Percentiles rank a stretch among this genome's conserved stretches.
These are phyloP conservation scores for Rhizomucor miehei DNA, from an alignment of 371 early-diverging fungal species.

Conservation along the genomic window DNA sequence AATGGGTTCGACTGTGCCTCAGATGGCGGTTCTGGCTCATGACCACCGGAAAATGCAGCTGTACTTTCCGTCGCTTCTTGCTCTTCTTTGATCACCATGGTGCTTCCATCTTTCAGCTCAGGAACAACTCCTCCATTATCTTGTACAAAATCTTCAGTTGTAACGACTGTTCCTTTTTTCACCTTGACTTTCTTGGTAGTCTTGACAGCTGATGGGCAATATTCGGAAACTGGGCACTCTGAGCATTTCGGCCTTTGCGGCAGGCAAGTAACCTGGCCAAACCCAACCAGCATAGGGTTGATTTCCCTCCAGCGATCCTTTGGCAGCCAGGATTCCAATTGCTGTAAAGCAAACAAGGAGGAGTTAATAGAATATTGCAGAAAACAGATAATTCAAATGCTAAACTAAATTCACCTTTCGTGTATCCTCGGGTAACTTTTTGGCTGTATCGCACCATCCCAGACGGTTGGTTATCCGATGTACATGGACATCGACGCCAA, in stretches of 20 bases:
- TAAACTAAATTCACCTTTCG: slow-evolving; percentile 50
- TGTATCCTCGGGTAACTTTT: slow-evolving; percentile 77
- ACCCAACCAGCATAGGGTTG: slow-evolving; percentile 94
- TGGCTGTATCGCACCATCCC: slow-evolving; percentile 80
- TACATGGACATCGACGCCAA: slow-evolving; percentile 99
- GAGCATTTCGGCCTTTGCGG: slow-evolving; percentile 80
- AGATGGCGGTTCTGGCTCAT: slow-evolving; percentile 1
- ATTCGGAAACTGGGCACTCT: slow-evolving; percentile 76
- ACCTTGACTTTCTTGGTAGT: slow-evolving; percentile 15
- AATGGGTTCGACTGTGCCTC: slow-evolving; percentile 6
- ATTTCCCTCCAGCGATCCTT: slow-evolving; percentile 84
- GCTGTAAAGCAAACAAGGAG: slow-evolving; percentile 23
- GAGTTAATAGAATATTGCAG: background rate
- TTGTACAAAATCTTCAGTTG: background rate
- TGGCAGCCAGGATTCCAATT: slow-evolving; percentile 86
- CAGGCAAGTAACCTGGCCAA: slow-evolving; percentile 90
- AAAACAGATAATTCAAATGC: background rate
- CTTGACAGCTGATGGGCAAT: slow-evolving; percentile 61
- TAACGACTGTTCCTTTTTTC: slow-evolving; percentile 6
- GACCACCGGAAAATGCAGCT: slow-evolving; percentile 1
- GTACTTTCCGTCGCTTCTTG: background rate
- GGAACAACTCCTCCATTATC: background rate
- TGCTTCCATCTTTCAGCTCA: background rate
- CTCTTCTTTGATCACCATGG: slow-evolving; percentile 5
- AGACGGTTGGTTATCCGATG: slow-evolving; percentile 93